phyloP scores from a whole-genome alignment of 495 filamentous ascomycete species.

The Friedmanniomyces endolithicus region DNA sequence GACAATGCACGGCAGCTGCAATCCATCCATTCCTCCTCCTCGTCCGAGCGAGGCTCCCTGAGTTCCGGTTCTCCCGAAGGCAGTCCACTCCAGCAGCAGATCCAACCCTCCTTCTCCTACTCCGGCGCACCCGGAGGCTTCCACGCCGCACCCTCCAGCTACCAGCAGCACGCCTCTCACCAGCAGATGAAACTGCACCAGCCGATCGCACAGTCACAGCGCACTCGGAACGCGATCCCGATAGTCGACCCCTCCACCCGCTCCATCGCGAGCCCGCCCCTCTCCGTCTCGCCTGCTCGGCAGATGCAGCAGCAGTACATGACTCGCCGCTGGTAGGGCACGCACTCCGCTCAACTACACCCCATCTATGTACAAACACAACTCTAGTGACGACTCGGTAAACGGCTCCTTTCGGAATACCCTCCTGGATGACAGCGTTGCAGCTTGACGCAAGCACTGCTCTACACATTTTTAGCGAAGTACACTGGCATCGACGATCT shows the following conservation, averaged over 20 bases:
- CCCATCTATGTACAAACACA: slow-evolving; percentile 1
- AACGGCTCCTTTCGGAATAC: not conserved
- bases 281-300: slow-evolving; percentile 73
- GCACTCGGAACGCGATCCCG: slow-evolving; percentile 89
- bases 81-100: slow-evolving; percentile 73
- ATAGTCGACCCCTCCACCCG: slow-evolving; percentile 96
- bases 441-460: slow-evolving; percentile 2
- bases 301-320: slow-evolving; percentile 53
- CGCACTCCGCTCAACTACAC: not conserved
- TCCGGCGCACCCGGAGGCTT: slow-evolving; percentile 54
- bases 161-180: slow-evolving; percentile 34
- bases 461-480: not conserved
- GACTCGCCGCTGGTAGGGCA: slow-evolving; percentile 48
- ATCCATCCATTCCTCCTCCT: slow-evolving; percentile 67
- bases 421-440: not conserved
- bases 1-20: slow-evolving; percentile 47
- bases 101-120: slow-evolving; percentile 67
- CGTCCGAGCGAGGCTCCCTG: slow-evolving; percentile 85
- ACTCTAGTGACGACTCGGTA: slow-evolving; percentile 1
- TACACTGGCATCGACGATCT: not conserved
- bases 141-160: slow-evolving; percentile 42
- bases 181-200: slow-evolving; percentile 68
- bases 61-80: slow-evolving; percentile 87
- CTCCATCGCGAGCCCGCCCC: slow-evolving; percentile 79
- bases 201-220: slow-evolving; percentile 69